Evolutionary conservation across 208 protist genomes (phyloP).

Genomic region (Crithidia mellificae): DNA sequence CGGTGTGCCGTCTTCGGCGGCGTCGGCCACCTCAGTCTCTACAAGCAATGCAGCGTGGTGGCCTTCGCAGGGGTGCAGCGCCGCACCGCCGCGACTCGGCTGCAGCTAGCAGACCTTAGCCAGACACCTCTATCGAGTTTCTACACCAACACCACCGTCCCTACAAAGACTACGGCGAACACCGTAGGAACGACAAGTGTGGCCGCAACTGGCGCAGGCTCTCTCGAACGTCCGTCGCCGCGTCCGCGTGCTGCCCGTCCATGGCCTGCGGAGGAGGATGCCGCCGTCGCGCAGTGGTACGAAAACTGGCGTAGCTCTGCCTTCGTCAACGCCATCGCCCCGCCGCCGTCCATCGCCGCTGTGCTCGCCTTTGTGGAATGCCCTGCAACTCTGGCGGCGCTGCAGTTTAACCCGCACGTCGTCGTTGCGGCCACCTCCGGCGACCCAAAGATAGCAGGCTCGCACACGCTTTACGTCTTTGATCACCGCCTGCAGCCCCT

Average conservation of each 20-base stretch:
- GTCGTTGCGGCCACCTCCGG: conserved; percentile 36
- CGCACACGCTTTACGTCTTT: conserved; percentile 38
- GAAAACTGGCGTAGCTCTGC: conserved; percentile 26
- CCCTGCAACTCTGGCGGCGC: conserved; percentile 25
- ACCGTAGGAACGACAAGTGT: not conserved
- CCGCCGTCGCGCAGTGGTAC: conserved; percentile 21
- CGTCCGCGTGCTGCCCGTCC: not conserved
- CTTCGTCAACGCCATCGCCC: conserved; percentile 16
- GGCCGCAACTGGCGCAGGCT: not conserved
- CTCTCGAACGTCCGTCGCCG: not conserved
- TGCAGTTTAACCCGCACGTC: conserved; percentile 32
- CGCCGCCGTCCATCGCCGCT: conserved; percentile 4
- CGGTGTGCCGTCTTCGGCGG: conserved; percentile 60
- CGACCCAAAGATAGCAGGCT: conserved; percentile 29
- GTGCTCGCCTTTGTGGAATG: conserved; percentile 30
- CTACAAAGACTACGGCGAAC: too few relatives aligned
- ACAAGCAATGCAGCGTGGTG: conserved; percentile 67
- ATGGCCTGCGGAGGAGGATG: conserved; percentile 28
- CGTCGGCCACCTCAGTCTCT: conserved; percentile 51
- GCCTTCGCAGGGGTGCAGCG: conserved; percentile 40
- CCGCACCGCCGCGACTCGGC: conserved; percentile 25
- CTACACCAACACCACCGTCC: conserved; percentile 1
- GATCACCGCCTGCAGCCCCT: conserved; percentile 31
- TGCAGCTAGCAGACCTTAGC: conserved; percentile 40
- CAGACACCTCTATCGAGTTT: conserved; percentile 3